Conservation (phyloP, 2,329 filamentous ascomycete species). For the Periconia digitata region DNA sequence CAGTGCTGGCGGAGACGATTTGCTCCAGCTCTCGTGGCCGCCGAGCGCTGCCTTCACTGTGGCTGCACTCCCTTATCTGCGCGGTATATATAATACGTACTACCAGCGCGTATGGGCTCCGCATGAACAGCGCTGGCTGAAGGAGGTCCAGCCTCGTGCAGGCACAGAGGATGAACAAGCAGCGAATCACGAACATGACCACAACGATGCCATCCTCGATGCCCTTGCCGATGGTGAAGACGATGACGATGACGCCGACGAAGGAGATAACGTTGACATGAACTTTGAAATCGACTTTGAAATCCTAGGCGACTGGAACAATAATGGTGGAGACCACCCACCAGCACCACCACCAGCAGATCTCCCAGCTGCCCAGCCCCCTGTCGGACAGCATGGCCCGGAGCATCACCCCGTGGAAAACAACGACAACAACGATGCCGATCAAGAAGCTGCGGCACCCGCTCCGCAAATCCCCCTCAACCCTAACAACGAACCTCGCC, state of each 20-base stretch:
- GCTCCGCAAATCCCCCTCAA: slow-evolving; percentile 21
- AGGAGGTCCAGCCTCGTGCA: slow-evolving; percentile 62
- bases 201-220: slow-evolving; percentile 14
- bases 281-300: slow-evolving; percentile 34
- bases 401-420: background rate
- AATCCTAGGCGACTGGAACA: slow-evolving; percentile 51
- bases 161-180: slow-evolving; percentile 31
- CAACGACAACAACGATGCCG: slow-evolving; percentile 33
- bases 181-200: slow-evolving; percentile 7
- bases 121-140: slow-evolving; percentile 62
- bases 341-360: slow-evolving; percentile 25
- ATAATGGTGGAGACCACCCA: slow-evolving; percentile 25
- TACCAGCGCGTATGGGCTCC: slow-evolving; percentile 62
- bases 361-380: no score
- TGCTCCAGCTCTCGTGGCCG: slow-evolving; percentile 63
- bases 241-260: slow-evolving; percentile 31
- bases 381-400: no score
- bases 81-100: slow-evolving; percentile 63
- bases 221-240: slow-evolving; percentile 17
- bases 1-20: slow-evolving; percentile 45
- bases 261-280: slow-evolving; percentile 47
- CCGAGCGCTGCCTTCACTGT: slow-evolving; percentile 67
- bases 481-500: slow-evolving; percentile 26
- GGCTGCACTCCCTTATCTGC: slow-evolving; percentile 66
- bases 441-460: slow-evolving; percentile 11